phyloP scores from a whole-genome alignment of 2,329 filamentous ascomycete species.

The Pestalotiopsis sp. region DNA sequence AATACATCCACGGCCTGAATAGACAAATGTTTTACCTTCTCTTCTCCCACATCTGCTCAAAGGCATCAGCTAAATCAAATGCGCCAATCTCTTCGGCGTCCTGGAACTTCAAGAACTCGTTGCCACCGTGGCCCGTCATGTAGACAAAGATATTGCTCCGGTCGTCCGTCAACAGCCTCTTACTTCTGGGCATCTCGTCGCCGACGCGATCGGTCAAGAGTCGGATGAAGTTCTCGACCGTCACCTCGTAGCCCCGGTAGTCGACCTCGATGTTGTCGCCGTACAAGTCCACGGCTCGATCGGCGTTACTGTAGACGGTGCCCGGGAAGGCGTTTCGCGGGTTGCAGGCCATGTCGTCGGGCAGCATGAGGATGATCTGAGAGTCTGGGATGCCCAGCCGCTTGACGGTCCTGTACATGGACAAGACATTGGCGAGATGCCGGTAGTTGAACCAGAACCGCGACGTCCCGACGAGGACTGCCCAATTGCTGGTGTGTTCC shows the following conservation, averaged over 20 bases:
- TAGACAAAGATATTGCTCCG: conserved; percentile 97
- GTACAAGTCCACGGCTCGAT: conserved; percentile 92
- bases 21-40: conserved; percentile 65
- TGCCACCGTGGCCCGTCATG: conserved; percentile 98
- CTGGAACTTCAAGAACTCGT: conserved; percentile 98
- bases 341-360: conserved; percentile 99
- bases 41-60: conserved; percentile 99
- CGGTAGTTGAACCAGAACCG: conserved; percentile 99
- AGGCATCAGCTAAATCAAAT: conserved; percentile 94
- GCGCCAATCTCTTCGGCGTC: conserved; percentile 97
- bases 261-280: conserved; percentile 99
- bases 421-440: conserved; percentile 95
- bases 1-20: neutral
- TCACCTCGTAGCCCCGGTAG: conserved; percentile 97
- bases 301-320: conserved; percentile 97
- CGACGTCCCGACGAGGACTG: conserved; percentile 96
- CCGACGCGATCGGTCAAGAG: conserved; percentile 92
- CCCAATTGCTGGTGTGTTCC: conserved; percentile 98
- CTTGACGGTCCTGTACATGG: conserved; percentile 97
- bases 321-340: conserved; percentile 97
- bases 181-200: conserved; percentile 92
- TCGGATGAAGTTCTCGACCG: conserved; percentile 97
- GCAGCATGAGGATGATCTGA: conserved; percentile 99
- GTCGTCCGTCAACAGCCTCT: conserved; percentile 90
- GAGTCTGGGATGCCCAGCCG: conserved; percentile 96